Percentiles rank a stretch among this genome's conserved stretches.
Evolutionary conservation across 306 rosid genomes (phyloP).

Genomic region (Morella rubra): DNA sequence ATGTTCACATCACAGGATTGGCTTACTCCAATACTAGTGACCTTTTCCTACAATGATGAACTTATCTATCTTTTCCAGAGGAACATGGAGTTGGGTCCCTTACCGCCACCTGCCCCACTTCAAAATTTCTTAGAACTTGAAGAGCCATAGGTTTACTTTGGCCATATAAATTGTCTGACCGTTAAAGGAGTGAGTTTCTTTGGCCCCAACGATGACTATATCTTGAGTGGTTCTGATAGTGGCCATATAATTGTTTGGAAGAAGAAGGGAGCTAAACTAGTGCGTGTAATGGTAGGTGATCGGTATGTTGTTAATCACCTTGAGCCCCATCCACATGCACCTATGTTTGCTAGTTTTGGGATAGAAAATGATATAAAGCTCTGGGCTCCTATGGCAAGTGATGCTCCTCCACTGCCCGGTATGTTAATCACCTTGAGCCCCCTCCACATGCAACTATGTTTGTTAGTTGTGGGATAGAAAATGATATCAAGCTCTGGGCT

Average conservation of each 20-base stretch:
- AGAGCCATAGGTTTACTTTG: slow-evolving; percentile 43
- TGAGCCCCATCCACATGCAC: slow-evolving; percentile 52
- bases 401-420: slow-evolving; percentile 49
- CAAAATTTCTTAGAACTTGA: slow-evolving; percentile 48
- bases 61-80: slow-evolving; percentile 54
- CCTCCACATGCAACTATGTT: slow-evolving; percentile 52
- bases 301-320: slow-evolving; percentile 47
- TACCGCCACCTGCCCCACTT: slow-evolving; percentile 36
- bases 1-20: slow-evolving; percentile 49
- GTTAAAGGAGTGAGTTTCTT: slow-evolving; percentile 54
- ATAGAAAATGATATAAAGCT: slow-evolving; percentile 51
- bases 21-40: slow-evolving; percentile 50
- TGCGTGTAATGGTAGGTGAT: slow-evolving; percentile 53
- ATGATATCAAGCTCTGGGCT: slow-evolving; percentile 52
- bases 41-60: slow-evolving; percentile 55
- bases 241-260: slow-evolving; percentile 65
- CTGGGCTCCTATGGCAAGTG: slow-evolving; percentile 43
- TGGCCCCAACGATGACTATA: slow-evolving; percentile 57
- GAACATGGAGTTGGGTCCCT: slow-evolving; percentile 39
- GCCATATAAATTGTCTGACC: slow-evolving; percentile 57
- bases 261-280: slow-evolving; percentile 50
- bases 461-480: slow-evolving; percentile 56
- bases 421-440: slow-evolving; percentile 51
- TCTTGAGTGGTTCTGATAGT: slow-evolving; percentile 58
- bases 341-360: slow-evolving; percentile 54